A percentile compares a stretch with the other conserved stretches of the same genome.
Conservation (phyloP, 805 yeast genomes). For the Metschnikowia rubicola region DNA sequence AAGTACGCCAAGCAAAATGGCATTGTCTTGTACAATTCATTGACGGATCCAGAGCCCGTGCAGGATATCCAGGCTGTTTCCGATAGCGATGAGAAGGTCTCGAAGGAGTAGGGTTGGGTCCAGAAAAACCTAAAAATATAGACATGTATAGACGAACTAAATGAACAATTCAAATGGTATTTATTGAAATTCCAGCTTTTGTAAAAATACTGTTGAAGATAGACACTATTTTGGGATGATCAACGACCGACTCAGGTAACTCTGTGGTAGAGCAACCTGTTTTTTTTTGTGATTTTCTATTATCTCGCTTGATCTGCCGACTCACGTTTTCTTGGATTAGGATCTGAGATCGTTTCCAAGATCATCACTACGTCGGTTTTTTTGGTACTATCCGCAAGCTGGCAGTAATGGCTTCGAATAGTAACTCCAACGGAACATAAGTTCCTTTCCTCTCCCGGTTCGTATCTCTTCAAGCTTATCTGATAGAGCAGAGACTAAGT, state of each 20-base stretch:
- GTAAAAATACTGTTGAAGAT: too few species aligned
- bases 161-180: background rate
- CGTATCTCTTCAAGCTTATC: too few species aligned
- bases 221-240: too few species aligned
- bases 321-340: background rate
- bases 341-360: too few species aligned
- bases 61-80: background rate
- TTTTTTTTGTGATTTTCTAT: background rate
- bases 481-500: too few species aligned
- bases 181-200: background rate
- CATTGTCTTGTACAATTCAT: slow-evolving; percentile 28
- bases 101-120: background rate
- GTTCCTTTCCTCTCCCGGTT: too few species aligned
- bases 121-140: background rate
- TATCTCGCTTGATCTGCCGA: background rate
- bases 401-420: too few species aligned
- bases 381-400: too few species aligned
- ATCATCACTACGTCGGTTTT: too few species aligned
- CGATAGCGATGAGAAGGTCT: slow-evolving; percentile 5
- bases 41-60: slow-evolving; percentile 19
- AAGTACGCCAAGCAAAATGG: slow-evolving; percentile 34
- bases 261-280: background rate
- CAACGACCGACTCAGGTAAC: too few species aligned
- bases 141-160: background rate
- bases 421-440: too few species aligned